These are phyloP conservation scores for Geotrichum carabidarum DNA, from an alignment of 1,139 yeast genomes.

Conservation along the genomic window DNA sequence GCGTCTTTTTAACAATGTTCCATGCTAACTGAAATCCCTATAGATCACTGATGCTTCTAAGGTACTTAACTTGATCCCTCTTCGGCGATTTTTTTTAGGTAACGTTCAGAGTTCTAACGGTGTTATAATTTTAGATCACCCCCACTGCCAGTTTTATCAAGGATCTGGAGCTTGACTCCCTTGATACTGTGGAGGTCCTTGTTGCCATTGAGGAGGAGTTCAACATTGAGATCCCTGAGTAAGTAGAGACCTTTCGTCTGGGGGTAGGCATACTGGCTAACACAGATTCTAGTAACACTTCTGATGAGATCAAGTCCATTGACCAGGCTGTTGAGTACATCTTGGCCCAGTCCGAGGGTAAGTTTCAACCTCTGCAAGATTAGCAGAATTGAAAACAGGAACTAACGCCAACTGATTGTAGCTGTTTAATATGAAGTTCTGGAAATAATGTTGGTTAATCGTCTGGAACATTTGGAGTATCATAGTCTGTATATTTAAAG, in stretches of 20 bases:
- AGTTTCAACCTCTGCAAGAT: conserved; percentile 4
- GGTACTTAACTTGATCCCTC: conserved; percentile 19
- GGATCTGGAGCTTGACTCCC: conserved; percentile 76
- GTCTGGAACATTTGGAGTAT: too few species aligned
- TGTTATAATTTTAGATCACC: conserved; percentile 39
- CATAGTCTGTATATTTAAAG: too few species aligned
- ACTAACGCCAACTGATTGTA: too few species aligned
- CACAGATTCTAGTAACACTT: conserved; percentile 50
- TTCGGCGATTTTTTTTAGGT: neutral
- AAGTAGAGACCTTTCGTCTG: conserved; percentile 1
- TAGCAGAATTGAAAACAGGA: too few species aligned
- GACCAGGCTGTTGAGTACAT: conserved; percentile 81
- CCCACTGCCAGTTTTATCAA: conserved; percentile 58
- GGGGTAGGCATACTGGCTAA: neutral
- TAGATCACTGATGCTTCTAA: conserved; percentile 28
- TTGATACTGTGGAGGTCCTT: conserved; percentile 78
- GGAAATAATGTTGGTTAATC: too few species aligned
- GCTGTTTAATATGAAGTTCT: too few species aligned
- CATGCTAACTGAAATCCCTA: conserved; percentile 6
- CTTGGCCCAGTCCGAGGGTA: conserved; percentile 61
- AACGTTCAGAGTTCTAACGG: neutral
- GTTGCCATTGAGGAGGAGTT: conserved; percentile 76
- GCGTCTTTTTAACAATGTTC: neutral
- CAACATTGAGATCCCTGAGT: conserved; percentile 70
- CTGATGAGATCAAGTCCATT: conserved; percentile 79